phyloP scores from a whole-genome alignment of 192 early-diverging fungal genomes.

The Podila epigama region DNA sequence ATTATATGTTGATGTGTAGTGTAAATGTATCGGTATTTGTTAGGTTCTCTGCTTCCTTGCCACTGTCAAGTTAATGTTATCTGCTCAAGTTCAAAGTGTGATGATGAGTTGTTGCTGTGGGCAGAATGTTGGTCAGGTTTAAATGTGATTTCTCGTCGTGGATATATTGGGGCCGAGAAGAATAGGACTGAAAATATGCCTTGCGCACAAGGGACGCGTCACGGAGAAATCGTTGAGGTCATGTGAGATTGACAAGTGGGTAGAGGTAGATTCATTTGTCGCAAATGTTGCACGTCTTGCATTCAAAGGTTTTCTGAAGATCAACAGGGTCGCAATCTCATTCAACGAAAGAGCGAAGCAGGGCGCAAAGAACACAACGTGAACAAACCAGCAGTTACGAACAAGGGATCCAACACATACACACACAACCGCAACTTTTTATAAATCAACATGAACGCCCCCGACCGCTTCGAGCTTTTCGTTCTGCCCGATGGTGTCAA shows the following conservation, averaged over 20 bases:
- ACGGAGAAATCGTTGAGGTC: not conserved
- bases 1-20: constrained; percentile 54
- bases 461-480: constrained; percentile 85
- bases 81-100: not conserved
- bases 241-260: not conserved
- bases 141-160: no score
- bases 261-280: not conserved
- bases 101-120: no score
- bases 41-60: not conserved
- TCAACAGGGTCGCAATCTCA: no score
- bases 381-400: not conserved
- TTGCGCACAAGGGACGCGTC: not conserved
- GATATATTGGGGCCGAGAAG: no score
- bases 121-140: no score
- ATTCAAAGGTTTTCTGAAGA: not conserved
- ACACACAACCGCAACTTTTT: no score
- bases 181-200: no score
- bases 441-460: constrained; percentile 72
- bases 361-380: no score
- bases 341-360: no score
- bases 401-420: not conserved
- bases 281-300: not conserved
- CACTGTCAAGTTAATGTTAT: not conserved
- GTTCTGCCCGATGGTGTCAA: constrained; percentile 77
- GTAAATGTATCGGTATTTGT: no score